Evolutionary conservation across 805 yeast species (phyloP), one percentile per base, ranked within the genome.

Genomic region (Teunomyces cretensis): DNA sequence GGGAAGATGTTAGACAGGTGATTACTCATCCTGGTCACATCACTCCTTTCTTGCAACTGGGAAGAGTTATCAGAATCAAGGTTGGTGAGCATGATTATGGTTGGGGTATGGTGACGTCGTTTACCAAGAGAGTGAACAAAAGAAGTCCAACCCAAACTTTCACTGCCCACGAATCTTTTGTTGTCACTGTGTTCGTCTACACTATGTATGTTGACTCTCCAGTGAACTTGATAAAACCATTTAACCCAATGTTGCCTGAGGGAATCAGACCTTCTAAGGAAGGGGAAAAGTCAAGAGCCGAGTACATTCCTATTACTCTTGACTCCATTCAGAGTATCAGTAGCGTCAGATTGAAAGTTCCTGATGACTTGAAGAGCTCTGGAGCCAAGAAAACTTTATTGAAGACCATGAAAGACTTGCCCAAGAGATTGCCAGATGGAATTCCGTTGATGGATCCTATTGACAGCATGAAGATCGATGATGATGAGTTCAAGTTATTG

Each of bases 81-180:
- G 74, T 91, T 41, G 78, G 76, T 13, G 71, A 69, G 6, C 65
- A 77, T 39, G 86, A 89, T 49, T 95, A 90, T 62, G 97, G 97
- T n/a, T 94, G 99, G 99, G 97, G 92, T 46, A 86, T 88, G 60
- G 94, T 91, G 9, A 81, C 87, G 9, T 80, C 82, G 39, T 87
- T 84, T 55, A 74, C 79, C 33, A 91, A 89, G 65, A 78, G 98
- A 61, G 66, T 68, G 39, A 79, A 72, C 57, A 85, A 81, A 57
- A 76, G 86, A 60, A 75, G 78, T 52, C 78, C 80, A 16, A 56
- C 76, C 9, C 81, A 79, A 44, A 71, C 69, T 1, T 88, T 70
- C 62, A 75, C 84, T 13, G 97, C 91, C 54, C 97, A 92, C 62
- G 96, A 94, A 61, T 81, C 96, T 0, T 92, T 89, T 62, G 74